Base-by-base conservation (phyloP, 345 rosid genomes). In the Aegle marmelos region DNA sequence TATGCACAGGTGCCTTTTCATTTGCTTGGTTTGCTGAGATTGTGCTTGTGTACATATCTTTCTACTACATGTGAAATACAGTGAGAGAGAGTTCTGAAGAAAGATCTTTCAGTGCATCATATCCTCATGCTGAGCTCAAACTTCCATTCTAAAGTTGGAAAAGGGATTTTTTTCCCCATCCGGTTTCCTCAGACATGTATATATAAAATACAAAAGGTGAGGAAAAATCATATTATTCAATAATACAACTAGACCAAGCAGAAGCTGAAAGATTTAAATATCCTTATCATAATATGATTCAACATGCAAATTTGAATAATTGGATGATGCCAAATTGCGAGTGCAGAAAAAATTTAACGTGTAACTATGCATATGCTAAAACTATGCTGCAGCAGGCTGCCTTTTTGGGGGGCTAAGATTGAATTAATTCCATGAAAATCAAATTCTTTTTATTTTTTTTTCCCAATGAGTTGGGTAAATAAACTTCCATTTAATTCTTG, bases 1-100 rank as follows among this genome's bases (percentile, higher is more conserved):
- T 81, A 71, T 37, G 78, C 72, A 73, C 66, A 64, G 69, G 58
- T 68, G 78, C 64, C 36, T 62, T 73, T 65, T 66, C 62, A 56
- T 79, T 34, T 74, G 56, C 72, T 75, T 66, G 53, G 79, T 74
- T 75, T 72, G 48, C 72, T 69, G 67, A 70, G 73, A 72, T 81
- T 75, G 73, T 72, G 61, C 56, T 31, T 36, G 1, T 85, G 90
- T 85, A 83, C 69, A 87, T 82, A 77, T 70, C 0, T 57, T 2
- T 7, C 22, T 69, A 1, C 28, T 68, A 60, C 62, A 62, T 81
- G 81, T 83, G 78, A 79, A 61, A 79, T 81, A 81, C 70, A 28
- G 31, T n/a, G 56, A 31, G 53, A 75, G 50, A 58, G 53, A 77
- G 57, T 50, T 39, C 79, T 79, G 79, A 68, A 74, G 77, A 78